Base-by-base conservation (phyloP, 371 early-diverging fungal species). In the Saksenaea vasiformis region DNA sequence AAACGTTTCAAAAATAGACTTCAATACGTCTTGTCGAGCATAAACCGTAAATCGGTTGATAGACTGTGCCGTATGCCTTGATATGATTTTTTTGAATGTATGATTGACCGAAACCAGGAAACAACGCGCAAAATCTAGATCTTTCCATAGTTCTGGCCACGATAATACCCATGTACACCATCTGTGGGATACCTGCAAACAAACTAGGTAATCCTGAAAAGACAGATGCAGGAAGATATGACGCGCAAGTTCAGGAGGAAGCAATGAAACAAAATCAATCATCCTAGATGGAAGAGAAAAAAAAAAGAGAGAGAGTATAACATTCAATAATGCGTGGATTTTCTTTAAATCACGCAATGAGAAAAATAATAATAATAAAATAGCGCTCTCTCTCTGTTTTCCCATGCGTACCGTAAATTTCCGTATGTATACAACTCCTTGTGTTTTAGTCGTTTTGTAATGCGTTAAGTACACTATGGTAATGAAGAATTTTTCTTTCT, bases 331-430 rank as follows among this genome's bases (percentile, higher is more conserved):
- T 22, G 51, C 51, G 27, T 3, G 11, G 17, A 22, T 47, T n/a
- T 47, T 47, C 11, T 47, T 47, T 47, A 19, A 47, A 47, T 47
- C 51, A 47, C 51, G 51, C 51, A 47, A 47, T 47, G 51, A 47
- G 51, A 47, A 22, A 3, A n/a, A 47, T 10, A 44, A 47, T 19
- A 47, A 47, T 19, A 22, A n/a, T n/a, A n/a, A n/a, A n/a, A n/a
- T n/a, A n/a, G n/a, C n/a, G n/a, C n/a, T n/a, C n/a, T n/a, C n/a
- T 17, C n/a, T n/a, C 51, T 7, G 22, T 47, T 47, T 47, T 47
- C 51, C 51, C 51, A 47, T 17, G 11, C 11, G n/a, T 22, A 47
- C 10, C 22, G 22, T 19, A 47, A 47, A 22, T 17, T 22, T 47
- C 22, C 22, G 15, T 19, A 22, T 5, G 10, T 19, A 47, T 8